Evolutionary conservation across 106 monocot genomes (phyloP).

Genomic region (Allium sativum): DNA sequence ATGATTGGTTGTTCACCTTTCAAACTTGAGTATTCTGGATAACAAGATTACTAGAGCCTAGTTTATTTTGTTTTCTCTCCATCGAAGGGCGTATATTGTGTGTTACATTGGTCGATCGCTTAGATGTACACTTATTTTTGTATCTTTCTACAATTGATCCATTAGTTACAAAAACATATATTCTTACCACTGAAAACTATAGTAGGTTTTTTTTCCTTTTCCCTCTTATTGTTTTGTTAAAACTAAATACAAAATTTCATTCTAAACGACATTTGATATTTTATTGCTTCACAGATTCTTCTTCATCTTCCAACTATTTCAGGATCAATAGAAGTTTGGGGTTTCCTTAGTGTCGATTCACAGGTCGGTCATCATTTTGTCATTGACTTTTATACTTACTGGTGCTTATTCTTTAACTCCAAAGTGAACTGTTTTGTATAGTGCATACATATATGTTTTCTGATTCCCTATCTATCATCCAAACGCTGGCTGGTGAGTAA

Average conservation of each 20-base stretch:
- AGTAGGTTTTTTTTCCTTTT: neutral
- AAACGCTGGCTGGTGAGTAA: constrained; percentile 68
- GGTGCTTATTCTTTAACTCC: neutral
- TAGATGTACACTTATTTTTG: too few species aligned
- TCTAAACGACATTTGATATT: neutral
- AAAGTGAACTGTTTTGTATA: constrained; percentile 10
- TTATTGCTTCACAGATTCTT: constrained; percentile 57
- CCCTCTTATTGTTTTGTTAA: neutral
- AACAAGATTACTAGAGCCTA: too few species aligned
- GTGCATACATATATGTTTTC: constrained; percentile 85
- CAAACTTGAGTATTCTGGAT: too few species aligned
- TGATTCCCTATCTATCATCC: constrained; percentile 84
- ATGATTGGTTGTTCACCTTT: too few species aligned
- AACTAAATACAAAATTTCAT: neutral
- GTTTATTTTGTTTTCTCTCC: too few species aligned
- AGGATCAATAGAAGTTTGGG: constrained; percentile 95
- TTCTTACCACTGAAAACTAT: too few species aligned
- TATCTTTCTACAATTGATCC: too few species aligned
- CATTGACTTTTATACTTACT: neutral
- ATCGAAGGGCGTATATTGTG: too few species aligned
- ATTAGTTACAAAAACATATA: too few species aligned
- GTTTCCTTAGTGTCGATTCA: constrained; percentile 99
- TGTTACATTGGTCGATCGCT: too few species aligned
- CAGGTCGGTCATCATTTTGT: constrained; percentile 43
- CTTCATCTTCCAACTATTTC: constrained; percentile 86